Evolutionary conservation across 169 alveolate genomes (phyloP).

Genomic region (Plasmodium knowlesi): DNA sequence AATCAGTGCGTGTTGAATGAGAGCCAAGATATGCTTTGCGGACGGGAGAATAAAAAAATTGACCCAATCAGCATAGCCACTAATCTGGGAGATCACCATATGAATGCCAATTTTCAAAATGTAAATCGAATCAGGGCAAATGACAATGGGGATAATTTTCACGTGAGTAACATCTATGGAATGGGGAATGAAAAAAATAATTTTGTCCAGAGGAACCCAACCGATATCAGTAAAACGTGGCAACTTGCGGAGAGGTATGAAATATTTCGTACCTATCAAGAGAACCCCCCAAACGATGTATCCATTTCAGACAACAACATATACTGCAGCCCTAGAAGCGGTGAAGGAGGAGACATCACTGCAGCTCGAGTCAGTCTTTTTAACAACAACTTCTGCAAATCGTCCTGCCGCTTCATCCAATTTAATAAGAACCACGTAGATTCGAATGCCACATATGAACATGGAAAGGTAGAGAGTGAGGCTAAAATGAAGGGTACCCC

Average conservation of each 20-base stretch:
- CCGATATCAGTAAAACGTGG: neutral
- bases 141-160: neutral
- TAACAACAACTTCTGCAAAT: neutral
- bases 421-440: neutral
- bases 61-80: neutral
- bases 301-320: neutral
- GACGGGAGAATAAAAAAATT: neutral
- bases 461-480: neutral
- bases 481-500: neutral
- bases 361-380: neutral
- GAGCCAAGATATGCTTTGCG: neutral
- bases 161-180: neutral
- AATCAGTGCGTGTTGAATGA: slow-evolving; percentile 11
- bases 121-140: neutral
- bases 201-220: neutral
- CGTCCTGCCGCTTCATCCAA: neutral
- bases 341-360: neutral
- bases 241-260: neutral
- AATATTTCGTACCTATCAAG: neutral
- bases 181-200: neutral
- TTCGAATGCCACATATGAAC: neutral
- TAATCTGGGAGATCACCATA: neutral
- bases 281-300: neutral
- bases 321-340: neutral
- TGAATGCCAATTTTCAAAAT: neutral